phyloP scores from a whole-genome alignment of 371 early-diverging fungal genomes.

The Mycotypha africana region DNA sequence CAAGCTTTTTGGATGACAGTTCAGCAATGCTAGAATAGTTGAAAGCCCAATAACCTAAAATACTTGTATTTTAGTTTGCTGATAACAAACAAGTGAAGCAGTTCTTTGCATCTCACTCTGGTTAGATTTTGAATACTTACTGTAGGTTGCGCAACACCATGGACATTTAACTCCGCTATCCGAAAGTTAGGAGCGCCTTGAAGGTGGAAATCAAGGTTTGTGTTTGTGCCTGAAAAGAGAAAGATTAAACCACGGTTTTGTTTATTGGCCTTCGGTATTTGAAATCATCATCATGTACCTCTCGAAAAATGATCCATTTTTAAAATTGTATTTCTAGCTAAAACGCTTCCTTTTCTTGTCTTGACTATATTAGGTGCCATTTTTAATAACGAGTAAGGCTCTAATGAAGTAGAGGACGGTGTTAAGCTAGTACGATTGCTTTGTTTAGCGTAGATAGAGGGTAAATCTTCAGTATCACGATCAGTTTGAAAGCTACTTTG shows the following conservation, averaged over 20 bases:
- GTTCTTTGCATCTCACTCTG: too few species aligned
- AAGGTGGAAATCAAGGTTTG: constrained; percentile 57
- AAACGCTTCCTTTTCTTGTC: constrained; percentile 51
- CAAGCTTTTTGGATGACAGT: constrained; percentile 43
- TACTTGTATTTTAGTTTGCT: too few species aligned
- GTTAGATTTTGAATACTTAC: too few species aligned
- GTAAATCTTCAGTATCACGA: too few species aligned
- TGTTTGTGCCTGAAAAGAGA: constrained; percentile 38
- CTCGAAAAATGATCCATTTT: constrained; percentile 67
- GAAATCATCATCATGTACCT: constrained; percentile 18
- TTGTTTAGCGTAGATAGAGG: constrained; percentile 5
- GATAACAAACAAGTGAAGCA: too few species aligned
- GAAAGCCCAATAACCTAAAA: constrained; percentile 50
- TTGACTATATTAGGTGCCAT: constrained; percentile 34
- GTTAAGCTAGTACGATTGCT: constrained; percentile 1
- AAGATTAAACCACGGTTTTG: not conserved
- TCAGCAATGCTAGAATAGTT: constrained; percentile 57
- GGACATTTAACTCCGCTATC: constrained; percentile 55
- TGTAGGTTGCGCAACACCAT: constrained; percentile 70
- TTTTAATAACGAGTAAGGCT: constrained; percentile 23
- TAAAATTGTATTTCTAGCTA: constrained; percentile 55
- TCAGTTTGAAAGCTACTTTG: constrained; percentile 14
- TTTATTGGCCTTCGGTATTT: not conserved
- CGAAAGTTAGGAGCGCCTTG: constrained; percentile 75
- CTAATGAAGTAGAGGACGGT: not conserved